Base-by-base conservation (phyloP, 768 basidiomycete genomes). In the Porpolomopsis calyptriformis region DNA sequence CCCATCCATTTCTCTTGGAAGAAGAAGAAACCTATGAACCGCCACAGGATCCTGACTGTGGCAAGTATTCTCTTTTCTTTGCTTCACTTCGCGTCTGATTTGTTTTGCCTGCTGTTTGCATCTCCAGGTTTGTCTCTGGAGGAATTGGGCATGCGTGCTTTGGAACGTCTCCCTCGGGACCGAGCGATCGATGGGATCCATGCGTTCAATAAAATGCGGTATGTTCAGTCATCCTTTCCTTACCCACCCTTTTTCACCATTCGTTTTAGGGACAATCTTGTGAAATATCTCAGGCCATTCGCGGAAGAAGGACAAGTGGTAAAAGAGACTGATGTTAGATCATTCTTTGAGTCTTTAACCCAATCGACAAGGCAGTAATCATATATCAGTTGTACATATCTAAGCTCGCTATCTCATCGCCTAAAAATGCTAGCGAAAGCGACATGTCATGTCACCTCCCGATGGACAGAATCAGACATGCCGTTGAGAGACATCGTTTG, bases 11-110 rank as follows among this genome's bases (percentile, higher is more conserved):
- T 61, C 66, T 90, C 19, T 61, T 86, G 9, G 72, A 83, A 51
- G 84, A 85, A 59, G 88, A 90, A 51, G 85, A 86, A 34, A 86
- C 81, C 0, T 90, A 86, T 50, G 83, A 87, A 57, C 85, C 84
- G 1, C 88, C 87, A 3, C 80, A 85, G 55, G 88, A 90, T 61
- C 87, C 88, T 8, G 88, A 91, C 57, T 86, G 80, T 50, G 78
- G 87, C 80, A 43, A 33, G 60, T 38, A 24, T 31, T 39, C n/a
- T 50, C 36, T 9, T 24, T 16, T 18, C 12, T 45, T 45, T 18
- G 5, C 24, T 2, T 11, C 10, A 19, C 22, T 10, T 23, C 43
- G 18, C 40, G 27, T 20, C 42, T 29, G 37, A 40, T 9, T n/a
- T 25, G 48, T 31, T 9, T 52, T 35, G 20, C 25, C 4, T 18